Evolutionary conservation across 345 rosid genomes (phyloP).

Genomic region (Anastatica hierochuntica): DNA sequence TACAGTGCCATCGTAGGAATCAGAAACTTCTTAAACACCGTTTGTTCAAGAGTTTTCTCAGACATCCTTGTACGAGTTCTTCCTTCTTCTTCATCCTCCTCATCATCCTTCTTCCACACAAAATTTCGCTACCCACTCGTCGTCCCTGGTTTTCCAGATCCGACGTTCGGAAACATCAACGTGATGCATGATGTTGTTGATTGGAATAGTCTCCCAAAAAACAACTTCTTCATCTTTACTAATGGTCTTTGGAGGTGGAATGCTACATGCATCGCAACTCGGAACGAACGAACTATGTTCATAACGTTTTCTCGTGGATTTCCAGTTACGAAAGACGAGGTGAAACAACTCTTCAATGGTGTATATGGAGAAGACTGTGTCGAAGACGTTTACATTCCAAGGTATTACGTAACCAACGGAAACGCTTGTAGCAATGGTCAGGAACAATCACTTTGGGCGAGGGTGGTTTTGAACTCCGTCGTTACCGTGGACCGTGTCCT

Average conservation of each 20-base stretch:
- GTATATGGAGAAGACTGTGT: constrained; percentile 22
- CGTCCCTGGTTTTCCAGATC: constrained; percentile 39
- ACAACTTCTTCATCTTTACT: not conserved
- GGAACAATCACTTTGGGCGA: constrained; percentile 14
- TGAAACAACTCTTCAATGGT: constrained; percentile 14
- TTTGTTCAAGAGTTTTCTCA: constrained; percentile 28
- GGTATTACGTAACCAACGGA: not conserved
- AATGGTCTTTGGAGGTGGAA: constrained; percentile 36
- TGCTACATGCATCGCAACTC: constrained; percentile 6
- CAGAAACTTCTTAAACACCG: constrained; percentile 27
- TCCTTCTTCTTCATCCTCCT: not conserved
- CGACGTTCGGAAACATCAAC: constrained; percentile 27
- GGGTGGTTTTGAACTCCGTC: constrained; percentile 17
- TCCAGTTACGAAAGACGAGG: constrained; percentile 33
- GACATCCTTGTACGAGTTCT: constrained; percentile 23
- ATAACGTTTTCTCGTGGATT: constrained; percentile 41
- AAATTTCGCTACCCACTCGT: not conserved
- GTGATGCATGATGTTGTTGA: constrained; percentile 7
- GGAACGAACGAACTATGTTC: constrained; percentile 35
- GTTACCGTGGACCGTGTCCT: constrained; percentile 14
- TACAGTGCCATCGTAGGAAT: constrained; percentile 31
- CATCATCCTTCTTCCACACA: not conserved
- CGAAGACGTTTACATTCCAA: constrained; percentile 13
- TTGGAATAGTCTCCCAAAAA: too few species aligned
- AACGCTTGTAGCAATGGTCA: not conserved